phyloP scores from a whole-genome alignment of 1,284 basidiomycete genomes.

The Ceratobasidium sp. region DNA sequence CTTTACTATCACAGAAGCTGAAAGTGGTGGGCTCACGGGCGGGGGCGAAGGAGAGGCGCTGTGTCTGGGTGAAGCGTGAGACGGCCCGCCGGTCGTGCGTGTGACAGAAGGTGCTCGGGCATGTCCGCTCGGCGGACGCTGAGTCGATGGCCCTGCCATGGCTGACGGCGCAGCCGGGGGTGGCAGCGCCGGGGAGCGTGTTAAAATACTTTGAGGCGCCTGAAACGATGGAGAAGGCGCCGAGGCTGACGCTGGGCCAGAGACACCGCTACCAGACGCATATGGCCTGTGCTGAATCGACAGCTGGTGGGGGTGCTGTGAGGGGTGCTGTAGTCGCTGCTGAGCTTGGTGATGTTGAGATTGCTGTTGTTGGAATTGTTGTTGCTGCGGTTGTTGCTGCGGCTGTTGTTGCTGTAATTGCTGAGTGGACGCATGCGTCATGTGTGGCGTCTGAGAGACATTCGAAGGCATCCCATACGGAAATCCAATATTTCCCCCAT shows the following conservation, averaged over 20 bases:
- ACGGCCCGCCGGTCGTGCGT: constrained; percentile 14
- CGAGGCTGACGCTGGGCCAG: constrained; percentile 38
- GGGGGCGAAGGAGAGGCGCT: constrained; percentile 31
- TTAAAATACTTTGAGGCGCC: constrained; percentile 25
- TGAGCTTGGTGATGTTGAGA: too few species aligned
- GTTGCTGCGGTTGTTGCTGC: constrained; percentile 14
- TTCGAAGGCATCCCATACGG: constrained; percentile 1
- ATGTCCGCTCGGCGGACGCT: constrained; percentile 34
- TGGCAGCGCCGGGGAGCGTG: constrained; percentile 30
- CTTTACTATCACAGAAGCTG: constrained; percentile 4
- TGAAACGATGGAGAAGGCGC: constrained; percentile 34
- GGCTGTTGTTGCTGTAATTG: constrained; percentile 11
- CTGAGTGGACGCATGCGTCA: constrained; percentile 10
- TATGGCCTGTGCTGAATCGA: constrained; percentile 28
- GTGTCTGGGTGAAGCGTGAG: constrained; percentile 24
- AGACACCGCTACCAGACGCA: constrained; percentile 25
- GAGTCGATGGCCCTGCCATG: constrained; percentile 26
- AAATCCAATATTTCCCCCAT: constrained; percentile 33
- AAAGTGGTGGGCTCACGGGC: constrained; percentile 42
- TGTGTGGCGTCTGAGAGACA: constrained; percentile 27
- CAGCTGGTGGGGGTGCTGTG: constrained; percentile 6
- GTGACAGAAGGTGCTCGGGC: constrained; percentile 26
- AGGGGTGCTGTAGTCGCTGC: constrained; percentile 2
- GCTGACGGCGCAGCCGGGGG: constrained; percentile 19
- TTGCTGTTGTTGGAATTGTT: constrained; percentile 9